These are phyloP conservation scores for Neofusicoccum laricinum DNA, from an alignment of 2,329 filamentous ascomycete genomes.

Conservation along the genomic window DNA sequence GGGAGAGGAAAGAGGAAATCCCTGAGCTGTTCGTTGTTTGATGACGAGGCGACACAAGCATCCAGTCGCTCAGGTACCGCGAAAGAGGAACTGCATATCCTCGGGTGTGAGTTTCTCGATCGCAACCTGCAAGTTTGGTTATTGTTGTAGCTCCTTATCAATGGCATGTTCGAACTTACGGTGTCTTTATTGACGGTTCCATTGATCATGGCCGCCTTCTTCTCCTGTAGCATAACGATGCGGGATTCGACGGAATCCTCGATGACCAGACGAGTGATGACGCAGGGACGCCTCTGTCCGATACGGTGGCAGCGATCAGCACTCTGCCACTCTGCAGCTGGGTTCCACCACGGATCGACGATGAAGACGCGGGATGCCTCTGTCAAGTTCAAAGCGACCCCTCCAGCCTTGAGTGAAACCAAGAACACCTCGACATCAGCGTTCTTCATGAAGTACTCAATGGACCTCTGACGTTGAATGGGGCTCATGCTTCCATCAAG, in stretches of 20 bases:
- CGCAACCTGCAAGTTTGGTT: constrained; percentile 49
- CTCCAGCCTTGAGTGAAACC: constrained; percentile 92
- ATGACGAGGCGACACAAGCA: no score
- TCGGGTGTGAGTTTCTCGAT: constrained; percentile 88
- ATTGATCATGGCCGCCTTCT: constrained; percentile 98
- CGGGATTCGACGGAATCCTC: constrained; percentile 95
- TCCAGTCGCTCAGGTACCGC: constrained; percentile 50
- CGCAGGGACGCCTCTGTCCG: constrained; percentile 88
- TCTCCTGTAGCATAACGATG: constrained; percentile 95
- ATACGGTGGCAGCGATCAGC: constrained; percentile 86
- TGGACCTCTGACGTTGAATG: constrained; percentile 85
- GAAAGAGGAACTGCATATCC: constrained; percentile 96
- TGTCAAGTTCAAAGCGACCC: constrained; percentile 91
- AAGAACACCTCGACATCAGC: constrained; percentile 93
- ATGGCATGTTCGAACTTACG: background rate
- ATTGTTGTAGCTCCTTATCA: background rate
- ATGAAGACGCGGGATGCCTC: constrained; percentile 96
- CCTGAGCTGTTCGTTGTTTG: no score
- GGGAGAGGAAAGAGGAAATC: no score
- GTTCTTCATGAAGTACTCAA: constrained; percentile 95
- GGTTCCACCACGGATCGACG: constrained; percentile 99
- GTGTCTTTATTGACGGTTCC: constrained; percentile 95
- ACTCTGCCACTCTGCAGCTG: constrained; percentile 99
- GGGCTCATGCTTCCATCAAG: constrained; percentile 97
- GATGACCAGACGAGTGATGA: constrained; percentile 90